Evolutionary conservation across 371 early-diverging fungal genomes (phyloP).

Genomic region (Aphelidium insulamus): DNA sequence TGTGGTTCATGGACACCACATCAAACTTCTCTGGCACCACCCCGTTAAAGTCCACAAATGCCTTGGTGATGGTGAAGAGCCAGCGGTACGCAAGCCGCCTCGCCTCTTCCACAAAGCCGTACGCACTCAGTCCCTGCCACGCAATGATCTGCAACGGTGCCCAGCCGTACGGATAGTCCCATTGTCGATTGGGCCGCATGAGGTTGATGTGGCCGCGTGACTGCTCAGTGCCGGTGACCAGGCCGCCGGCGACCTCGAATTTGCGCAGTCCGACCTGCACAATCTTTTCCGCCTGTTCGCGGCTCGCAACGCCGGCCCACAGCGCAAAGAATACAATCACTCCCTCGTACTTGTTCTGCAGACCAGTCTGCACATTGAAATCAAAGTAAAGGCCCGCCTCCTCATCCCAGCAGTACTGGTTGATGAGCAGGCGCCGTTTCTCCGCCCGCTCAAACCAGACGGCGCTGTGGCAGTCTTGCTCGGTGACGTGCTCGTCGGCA

Average conservation of each 20-base stretch:
- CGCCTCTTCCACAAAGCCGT: constrained; percentile 55
- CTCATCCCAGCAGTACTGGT: constrained; percentile 53
- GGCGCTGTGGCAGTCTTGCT: constrained; percentile 8
- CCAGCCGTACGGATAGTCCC: constrained; percentile 94
- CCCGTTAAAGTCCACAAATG: constrained; percentile 91
- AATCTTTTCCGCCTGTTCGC: constrained; percentile 32
- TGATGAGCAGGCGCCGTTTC: constrained; percentile 20
- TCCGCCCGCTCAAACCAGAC: constrained; percentile 25
- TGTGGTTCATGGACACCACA: constrained; percentile 72
- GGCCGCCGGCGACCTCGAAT: constrained; percentile 70
- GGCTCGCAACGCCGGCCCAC: constrained; percentile 45
- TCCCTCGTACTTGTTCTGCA: constrained; percentile 37
- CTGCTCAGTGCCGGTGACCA: constrained; percentile 69
- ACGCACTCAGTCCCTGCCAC: constrained; percentile 70
- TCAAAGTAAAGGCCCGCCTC: constrained; percentile 56
- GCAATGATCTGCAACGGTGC: constrained; percentile 94
- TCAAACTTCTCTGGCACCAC: constrained; percentile 94
- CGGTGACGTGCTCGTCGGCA: constrained; percentile 17
- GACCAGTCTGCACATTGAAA: constrained; percentile 32
- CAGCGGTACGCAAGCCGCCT: constrained; percentile 75
- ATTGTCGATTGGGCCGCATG: constrained; percentile 79
- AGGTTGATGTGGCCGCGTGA: constrained; percentile 51
- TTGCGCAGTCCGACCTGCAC: constrained; percentile 19
- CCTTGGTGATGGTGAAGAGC: constrained; percentile 78
- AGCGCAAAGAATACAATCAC: constrained; percentile 53